Evolutionary conservation across 2,329 filamentous ascomycete genomes (phyloP).

Genomic region (Chaetomiaceae sp.): DNA sequence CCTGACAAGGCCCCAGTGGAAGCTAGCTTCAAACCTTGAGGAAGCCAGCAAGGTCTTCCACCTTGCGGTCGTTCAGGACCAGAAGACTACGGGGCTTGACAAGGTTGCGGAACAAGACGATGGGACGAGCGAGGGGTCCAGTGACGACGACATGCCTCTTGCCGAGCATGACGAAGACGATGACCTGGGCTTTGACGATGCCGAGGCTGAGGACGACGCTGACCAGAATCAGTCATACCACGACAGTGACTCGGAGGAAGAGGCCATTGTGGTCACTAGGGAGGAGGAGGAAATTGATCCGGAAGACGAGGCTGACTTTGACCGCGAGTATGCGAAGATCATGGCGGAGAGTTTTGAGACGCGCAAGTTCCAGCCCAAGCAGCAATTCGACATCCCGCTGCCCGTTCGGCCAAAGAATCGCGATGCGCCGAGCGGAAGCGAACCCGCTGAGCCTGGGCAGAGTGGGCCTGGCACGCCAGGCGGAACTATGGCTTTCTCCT

Average conservation of each 20-base stretch:
- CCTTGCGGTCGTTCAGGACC: constrained; percentile 83
- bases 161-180: constrained; percentile 56
- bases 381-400: constrained; percentile 95
- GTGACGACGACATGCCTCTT: constrained; percentile 67
- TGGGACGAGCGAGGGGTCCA: constrained; percentile 60
- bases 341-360: constrained; percentile 97
- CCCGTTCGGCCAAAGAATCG: constrained; percentile 71
- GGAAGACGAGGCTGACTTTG: constrained; percentile 93
- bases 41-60: constrained; percentile 81
- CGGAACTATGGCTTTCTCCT: constrained; percentile 89
- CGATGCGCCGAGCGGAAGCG: constrained; percentile 41
- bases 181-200: constrained; percentile 46
- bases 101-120: constrained; percentile 67
- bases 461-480: constrained; percentile 14
- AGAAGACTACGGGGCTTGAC: constrained; percentile 69
- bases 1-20: constrained; percentile 85
- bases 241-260: constrained; percentile 68
- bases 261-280: constrained; percentile 85
- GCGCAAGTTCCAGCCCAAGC: constrained; percentile 90
- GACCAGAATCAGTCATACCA: constrained; percentile 45
- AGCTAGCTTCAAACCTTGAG: constrained; percentile 69
- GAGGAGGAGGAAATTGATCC: constrained; percentile 87
- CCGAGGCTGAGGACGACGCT: constrained; percentile 50
- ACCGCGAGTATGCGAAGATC: constrained; percentile 95
- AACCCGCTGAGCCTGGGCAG: constrained; percentile 30